Percentiles rank a stretch among this genome's conserved stretches.
Evolutionary conservation across 2,329 filamentous ascomycete species (phyloP).

Genomic region (Diplocarpon rosae): DNA sequence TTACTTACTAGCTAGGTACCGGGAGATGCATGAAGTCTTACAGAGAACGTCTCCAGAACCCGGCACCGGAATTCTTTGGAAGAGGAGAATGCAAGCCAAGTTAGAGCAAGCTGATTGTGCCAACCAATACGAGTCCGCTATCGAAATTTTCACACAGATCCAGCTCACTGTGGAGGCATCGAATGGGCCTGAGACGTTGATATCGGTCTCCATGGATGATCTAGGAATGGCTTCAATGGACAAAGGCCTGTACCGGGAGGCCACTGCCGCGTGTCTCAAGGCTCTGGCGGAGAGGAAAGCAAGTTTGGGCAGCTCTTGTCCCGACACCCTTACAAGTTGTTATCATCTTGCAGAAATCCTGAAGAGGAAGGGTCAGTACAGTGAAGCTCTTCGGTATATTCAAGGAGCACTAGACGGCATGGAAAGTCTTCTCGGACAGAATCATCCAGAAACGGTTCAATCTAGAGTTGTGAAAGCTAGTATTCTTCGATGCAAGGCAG

Average conservation of each 20-base stretch:
- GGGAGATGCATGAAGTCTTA: constrained; percentile 15
- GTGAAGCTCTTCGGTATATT: constrained; percentile 16
- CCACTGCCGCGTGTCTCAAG: constrained; percentile 14
- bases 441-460: constrained; percentile 20
- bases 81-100: constrained; percentile 18
- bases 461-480: constrained; percentile 18
- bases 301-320: constrained; percentile 14
- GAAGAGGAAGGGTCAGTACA: constrained; percentile 13
- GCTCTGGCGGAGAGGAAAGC: constrained; percentile 14
- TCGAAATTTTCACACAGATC: constrained; percentile 14
- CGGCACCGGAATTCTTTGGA: constrained; percentile 14
- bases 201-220: constrained; percentile 12
- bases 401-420: constrained; percentile 16
- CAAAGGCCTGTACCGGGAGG: constrained; percentile 15
- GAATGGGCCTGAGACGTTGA: constrained; percentile 5
- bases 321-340: constrained; percentile 17
- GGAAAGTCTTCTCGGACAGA: constrained; percentile 12
- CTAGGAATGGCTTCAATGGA: constrained; percentile 14
- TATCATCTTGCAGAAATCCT: constrained; percentile 17
- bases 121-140: constrained; percentile 13
- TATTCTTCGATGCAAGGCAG: constrained; percentile 14
- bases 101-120: constrained; percentile 17
- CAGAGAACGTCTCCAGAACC: constrained; percentile 12
- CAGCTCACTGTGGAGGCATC: constrained; percentile 6
- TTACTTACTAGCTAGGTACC: constrained; percentile 16